These are phyloP conservation scores for Typha latifolia DNA, from an alignment of 176 grass and related monocot genomes.

Conservation along the genomic window DNA sequence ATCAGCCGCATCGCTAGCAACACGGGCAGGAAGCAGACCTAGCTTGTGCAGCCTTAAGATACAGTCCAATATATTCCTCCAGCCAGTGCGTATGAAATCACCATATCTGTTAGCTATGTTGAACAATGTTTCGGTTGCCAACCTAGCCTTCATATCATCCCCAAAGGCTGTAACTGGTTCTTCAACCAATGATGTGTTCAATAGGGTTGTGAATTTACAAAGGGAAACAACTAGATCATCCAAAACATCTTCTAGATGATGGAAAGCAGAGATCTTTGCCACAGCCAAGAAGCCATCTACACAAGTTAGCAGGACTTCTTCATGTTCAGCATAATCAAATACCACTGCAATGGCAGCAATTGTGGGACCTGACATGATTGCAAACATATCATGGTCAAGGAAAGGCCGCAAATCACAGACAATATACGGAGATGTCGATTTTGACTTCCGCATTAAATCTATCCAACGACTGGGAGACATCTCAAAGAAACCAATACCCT, in stretches of 20 bases:
- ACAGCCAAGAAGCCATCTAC: constrained; percentile 84
- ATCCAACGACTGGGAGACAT: constrained; percentile 98
- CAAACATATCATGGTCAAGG: constrained; percentile 92
- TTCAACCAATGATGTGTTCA: constrained; percentile 88
- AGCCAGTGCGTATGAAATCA: constrained; percentile 80
- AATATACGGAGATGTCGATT: constrained; percentile 66
- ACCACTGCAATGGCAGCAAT: constrained; percentile 97
- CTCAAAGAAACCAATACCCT: constrained; percentile 78
- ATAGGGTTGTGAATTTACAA: constrained; percentile 96
- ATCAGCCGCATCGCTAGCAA: constrained; percentile 85
- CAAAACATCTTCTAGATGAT: constrained; percentile 93
- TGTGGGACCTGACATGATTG: constrained; percentile 94
- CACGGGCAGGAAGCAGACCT: constrained; percentile 81
- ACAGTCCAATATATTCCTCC: constrained; percentile 97
- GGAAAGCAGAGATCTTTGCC: constrained; percentile 95
- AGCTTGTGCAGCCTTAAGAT: constrained; percentile 97
- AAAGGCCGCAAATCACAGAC: constrained; percentile 72
- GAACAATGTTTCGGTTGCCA: constrained; percentile 90
- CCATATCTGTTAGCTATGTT: constrained; percentile 88
- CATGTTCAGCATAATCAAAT: constrained; percentile 91
- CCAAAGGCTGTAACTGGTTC: constrained; percentile 95
- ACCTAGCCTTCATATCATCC: constrained; percentile 92
- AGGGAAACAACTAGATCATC: constrained; percentile 96
- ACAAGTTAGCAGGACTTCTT: constrained; percentile 64
- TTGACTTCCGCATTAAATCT: constrained; percentile 84